Evolutionary conservation across 2,329 filamentous ascomycete genomes (phyloP).

Genomic region (Fusarium sp.): DNA sequence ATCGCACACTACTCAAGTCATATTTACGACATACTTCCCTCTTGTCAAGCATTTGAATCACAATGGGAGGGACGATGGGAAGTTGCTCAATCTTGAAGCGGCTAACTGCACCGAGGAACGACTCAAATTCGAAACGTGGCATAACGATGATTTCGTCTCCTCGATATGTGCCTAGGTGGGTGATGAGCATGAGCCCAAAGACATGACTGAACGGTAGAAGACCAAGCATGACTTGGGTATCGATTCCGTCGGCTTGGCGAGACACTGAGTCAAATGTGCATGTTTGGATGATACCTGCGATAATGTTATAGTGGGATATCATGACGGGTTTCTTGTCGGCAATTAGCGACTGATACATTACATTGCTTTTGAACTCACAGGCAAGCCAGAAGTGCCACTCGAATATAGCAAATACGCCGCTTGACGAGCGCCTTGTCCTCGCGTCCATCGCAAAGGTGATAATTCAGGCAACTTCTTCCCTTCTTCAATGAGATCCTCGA

Average conservation of each 20-base stretch:
- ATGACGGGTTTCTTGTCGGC: constrained; percentile 80
- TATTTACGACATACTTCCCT: constrained; percentile 4
- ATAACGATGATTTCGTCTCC: constrained; percentile 83
- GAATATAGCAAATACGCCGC: constrained; percentile 86
- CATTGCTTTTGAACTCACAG: constrained; percentile 61
- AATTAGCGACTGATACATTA: not conserved
- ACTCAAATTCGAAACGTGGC: constrained; percentile 79
- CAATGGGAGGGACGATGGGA: constrained; percentile 11
- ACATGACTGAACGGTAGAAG: constrained; percentile 86
- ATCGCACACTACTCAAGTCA: constrained; percentile 24
- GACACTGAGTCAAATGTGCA: constrained; percentile 61
- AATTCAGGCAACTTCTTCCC: constrained; percentile 68
- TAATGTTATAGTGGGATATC: constrained; percentile 86
- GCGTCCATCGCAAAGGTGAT: constrained; percentile 68
- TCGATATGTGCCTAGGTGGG: constrained; percentile 75
- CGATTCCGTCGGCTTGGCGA: constrained; percentile 54
- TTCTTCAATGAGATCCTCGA: constrained; percentile 75
- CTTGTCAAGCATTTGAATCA: constrained; percentile 21
- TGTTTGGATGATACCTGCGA: constrained; percentile 78
- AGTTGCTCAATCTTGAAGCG: constrained; percentile 25
- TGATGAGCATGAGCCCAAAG: constrained; percentile 81
- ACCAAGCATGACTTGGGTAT: constrained; percentile 69
- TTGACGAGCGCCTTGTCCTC: constrained; percentile 76
- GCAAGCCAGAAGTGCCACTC: constrained; percentile 83
- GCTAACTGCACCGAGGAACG: constrained; percentile 62